Evolutionary conservation across 305 asterid species (phyloP).

Genomic region (Fraxinus sp.): DNA sequence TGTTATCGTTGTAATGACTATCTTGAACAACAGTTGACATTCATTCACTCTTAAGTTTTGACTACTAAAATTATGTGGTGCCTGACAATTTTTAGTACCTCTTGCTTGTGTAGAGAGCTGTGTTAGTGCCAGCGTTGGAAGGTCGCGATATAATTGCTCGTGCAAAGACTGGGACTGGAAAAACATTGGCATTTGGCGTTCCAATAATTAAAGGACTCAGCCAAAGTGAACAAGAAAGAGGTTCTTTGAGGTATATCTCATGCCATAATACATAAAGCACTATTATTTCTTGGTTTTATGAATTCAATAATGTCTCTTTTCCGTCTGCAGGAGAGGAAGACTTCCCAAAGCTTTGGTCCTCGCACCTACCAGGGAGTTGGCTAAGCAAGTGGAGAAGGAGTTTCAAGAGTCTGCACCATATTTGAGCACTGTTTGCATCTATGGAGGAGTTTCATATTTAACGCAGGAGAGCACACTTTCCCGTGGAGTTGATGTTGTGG

Average conservation of each 20-base stretch:
- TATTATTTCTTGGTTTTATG: conserved; percentile 16
- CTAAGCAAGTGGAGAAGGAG: conserved; percentile 94
- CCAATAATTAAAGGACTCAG: conserved; percentile 71
- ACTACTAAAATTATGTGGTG: background rate
- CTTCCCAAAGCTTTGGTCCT: conserved; percentile 82
- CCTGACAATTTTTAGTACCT: conserved; percentile 2
- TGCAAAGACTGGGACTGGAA: conserved; percentile 96
- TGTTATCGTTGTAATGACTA: background rate
- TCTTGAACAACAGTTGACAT: background rate
- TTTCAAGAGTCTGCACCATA: conserved; percentile 81
- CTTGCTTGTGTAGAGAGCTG: conserved; percentile 65
- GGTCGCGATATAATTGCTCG: conserved; percentile 90
- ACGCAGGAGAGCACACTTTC: conserved; percentile 72
- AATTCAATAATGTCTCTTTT: conserved; percentile 17
- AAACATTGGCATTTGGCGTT: conserved; percentile 87
- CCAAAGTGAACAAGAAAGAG: conserved; percentile 49
- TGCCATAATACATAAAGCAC: background rate
- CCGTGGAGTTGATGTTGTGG: conserved; percentile 89
- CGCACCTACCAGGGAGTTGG: conserved; percentile 95
- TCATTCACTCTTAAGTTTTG: background rate
- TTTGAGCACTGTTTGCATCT: conserved; percentile 77
- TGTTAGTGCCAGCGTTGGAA: conserved; percentile 78
- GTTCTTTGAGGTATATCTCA: conserved; percentile 52
- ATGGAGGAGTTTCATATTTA: conserved; percentile 82
- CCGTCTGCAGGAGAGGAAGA: conserved; percentile 58